These are phyloP conservation scores for Aspergillus ochraceus DNA, from an alignment of 2,329 filamentous ascomycete species.

Conservation along the genomic window DNA sequence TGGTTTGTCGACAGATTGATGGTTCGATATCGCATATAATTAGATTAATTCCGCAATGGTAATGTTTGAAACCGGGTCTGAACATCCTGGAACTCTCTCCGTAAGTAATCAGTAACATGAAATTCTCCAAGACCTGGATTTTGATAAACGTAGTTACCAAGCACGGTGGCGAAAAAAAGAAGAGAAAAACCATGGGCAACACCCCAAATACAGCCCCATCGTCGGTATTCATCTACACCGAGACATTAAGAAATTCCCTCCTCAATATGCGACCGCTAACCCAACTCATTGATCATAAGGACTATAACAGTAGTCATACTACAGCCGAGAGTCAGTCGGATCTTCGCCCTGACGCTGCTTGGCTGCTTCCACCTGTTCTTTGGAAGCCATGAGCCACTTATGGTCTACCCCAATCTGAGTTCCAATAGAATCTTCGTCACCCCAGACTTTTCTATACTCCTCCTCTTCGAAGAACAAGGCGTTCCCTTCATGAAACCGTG, in stretches of 20 bases:
- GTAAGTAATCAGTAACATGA: too few relatives aligned
- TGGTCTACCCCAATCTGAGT: background rate
- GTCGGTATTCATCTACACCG: background rate
- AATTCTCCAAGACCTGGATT: too few relatives aligned
- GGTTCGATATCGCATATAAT: too few relatives aligned
- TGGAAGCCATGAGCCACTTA: background rate
- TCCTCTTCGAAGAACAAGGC: constrained; percentile 17
- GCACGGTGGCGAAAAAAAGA: too few relatives aligned
- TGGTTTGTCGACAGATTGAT: too few relatives aligned
- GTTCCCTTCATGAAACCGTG: constrained; percentile 11
- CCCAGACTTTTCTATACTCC: constrained; percentile 18
- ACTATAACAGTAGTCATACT: background rate
- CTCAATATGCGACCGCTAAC: too few relatives aligned
- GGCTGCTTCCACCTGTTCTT: background rate
- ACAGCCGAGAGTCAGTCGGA: background rate
- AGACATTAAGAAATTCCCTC: background rate
- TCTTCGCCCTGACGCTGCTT: background rate
- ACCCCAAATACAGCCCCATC: too few relatives aligned
- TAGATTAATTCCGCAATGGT: too few relatives aligned
- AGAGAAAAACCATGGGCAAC: too few relatives aligned
- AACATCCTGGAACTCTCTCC: too few relatives aligned
- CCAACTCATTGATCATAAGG: background rate
- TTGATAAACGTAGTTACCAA: too few relatives aligned
- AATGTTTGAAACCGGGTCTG: too few relatives aligned
- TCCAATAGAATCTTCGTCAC: constrained; percentile 6